Base-by-base conservation (phyloP, 1,284 basidiomycete species). In the Chalciporus sp. region DNA sequence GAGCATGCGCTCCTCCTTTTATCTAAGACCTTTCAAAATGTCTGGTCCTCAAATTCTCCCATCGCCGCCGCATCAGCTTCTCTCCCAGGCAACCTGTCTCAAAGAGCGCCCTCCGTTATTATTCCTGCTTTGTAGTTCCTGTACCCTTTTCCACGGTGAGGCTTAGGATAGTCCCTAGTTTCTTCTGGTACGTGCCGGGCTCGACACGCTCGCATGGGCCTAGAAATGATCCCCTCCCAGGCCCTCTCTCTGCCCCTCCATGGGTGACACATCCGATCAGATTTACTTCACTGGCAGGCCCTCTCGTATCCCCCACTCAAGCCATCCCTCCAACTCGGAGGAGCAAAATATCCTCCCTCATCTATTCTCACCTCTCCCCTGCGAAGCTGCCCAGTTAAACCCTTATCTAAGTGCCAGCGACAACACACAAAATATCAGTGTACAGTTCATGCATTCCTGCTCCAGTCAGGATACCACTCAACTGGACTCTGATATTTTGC, bases 121-220 rank as follows among this genome's bases (percentile, higher is more conserved):
- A 37, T 56, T 42, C 50, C 52, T 35, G 31, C 37, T 57, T 61
- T 54, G 51, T 62, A 40, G 17, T 51, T 33, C 33, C 46, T 46
- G 62, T 55, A 4, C 56, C 55, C 56, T 68, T 71, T 68, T 69
- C 67, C 69, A 68, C 67, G 67, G 56, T 66, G 47, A 58, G 67
- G 53, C 61, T 59, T 49, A 56, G 53, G 52, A 45, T 51, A 51
- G 49, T 47, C 16, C 44, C 47, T 37, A 16, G 50, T 41, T 47
- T 49, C 48, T 65, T 58, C 51, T 56, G 58, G 69, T 68, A 53
- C 49, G 69, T 66, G 23, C 28, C 42, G 5, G 46, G 44, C 53
- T 57, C 49, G 37, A 49, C 53, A 47, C 35, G 27, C 47, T 39
- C 35, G n/a, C 48, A 52, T 47, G 42, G 53, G 9, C 52, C 49